phyloP scores from a whole-genome alignment of 1,139 yeast species.

The Magnusiomyces tetraspermus region DNA sequence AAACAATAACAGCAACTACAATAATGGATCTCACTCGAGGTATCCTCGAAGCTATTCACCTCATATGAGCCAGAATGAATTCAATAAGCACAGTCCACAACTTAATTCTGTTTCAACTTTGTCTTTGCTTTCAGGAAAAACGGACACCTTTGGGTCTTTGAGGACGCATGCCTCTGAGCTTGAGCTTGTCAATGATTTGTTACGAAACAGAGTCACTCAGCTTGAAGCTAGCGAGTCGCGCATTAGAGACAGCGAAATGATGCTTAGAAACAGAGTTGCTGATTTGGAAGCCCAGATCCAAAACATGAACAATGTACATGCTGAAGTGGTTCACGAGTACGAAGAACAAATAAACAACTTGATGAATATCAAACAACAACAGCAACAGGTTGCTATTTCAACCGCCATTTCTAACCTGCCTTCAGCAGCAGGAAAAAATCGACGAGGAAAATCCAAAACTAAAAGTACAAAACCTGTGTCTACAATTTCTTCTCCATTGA shows the following conservation, averaged over 20 bases:
- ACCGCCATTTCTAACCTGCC: too few relatives aligned
- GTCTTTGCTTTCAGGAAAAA: neutral
- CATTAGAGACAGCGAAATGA: constrained; percentile 3
- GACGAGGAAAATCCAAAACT: too few relatives aligned
- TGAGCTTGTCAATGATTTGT: constrained; percentile 80
- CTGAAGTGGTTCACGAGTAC: neutral
- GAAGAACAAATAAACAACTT: neutral
- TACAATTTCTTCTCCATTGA: too few relatives aligned
- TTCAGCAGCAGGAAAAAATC: too few relatives aligned
- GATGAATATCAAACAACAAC: constrained; percentile 2
- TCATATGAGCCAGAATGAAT: neutral
- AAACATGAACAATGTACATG: neutral
- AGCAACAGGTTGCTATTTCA: too few relatives aligned
- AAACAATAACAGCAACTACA: neutral
- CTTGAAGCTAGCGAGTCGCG: constrained; percentile 58
- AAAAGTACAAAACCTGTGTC: too few relatives aligned
- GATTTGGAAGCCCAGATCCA: constrained; percentile 1
- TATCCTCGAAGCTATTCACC: neutral
- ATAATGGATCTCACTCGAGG: neutral
- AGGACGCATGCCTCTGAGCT: constrained; percentile 48
- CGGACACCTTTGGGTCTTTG: constrained; percentile 5
- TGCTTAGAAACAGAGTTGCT: constrained; percentile 1
- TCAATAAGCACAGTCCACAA: neutral
- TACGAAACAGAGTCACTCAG: constrained; percentile 71
- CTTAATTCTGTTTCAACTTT: neutral